A percentile compares a stretch with the other conserved stretches of the same genome.
Evolutionary conservation across 179 eudicot species (phyloP).

Genomic region (Beta lomatogona): DNA sequence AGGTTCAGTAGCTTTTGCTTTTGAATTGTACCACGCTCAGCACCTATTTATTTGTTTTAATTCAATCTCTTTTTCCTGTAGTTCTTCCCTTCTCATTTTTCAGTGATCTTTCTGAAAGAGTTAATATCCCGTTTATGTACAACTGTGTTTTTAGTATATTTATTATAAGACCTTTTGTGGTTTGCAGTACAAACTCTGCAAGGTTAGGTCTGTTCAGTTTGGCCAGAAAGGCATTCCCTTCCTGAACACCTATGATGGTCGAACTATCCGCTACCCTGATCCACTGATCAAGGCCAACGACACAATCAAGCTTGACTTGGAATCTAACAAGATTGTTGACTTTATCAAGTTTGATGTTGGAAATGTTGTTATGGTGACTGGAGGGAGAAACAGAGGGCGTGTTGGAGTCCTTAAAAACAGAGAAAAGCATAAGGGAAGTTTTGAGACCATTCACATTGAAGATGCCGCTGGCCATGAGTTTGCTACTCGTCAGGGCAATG

Average conservation of each 20-base stretch:
- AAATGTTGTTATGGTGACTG: slow-evolving; percentile 69
- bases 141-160: background rate
- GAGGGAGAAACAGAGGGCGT: slow-evolving; percentile 67
- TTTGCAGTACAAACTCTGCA: slow-evolving; percentile 56
- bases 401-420: slow-evolving; percentile 57
- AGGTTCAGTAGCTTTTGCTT: slow-evolving; percentile 24
- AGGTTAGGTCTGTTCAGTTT: slow-evolving; percentile 54
- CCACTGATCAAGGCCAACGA: slow-evolving; percentile 65
- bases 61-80: too few species aligned
- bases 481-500: slow-evolving; percentile 60
- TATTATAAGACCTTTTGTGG: background rate
- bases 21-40: too few species aligned
- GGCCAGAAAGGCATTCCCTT: slow-evolving; percentile 59
- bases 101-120: background rate
- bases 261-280: slow-evolving; percentile 62
- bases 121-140: background rate
- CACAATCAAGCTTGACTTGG: slow-evolving; percentile 60
- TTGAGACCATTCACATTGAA: slow-evolving; percentile 62
- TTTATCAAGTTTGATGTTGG: slow-evolving; percentile 72
- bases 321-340: slow-evolving; percentile 52
- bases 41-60: too few species aligned
- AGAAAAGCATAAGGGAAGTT: slow-evolving; percentile 56
- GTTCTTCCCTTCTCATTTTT: background rate
- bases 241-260: slow-evolving; percentile 57
- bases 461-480: slow-evolving; percentile 64